Base-by-base conservation (phyloP, 257 asterid species). In the Ligustrum vulgare region DNA sequence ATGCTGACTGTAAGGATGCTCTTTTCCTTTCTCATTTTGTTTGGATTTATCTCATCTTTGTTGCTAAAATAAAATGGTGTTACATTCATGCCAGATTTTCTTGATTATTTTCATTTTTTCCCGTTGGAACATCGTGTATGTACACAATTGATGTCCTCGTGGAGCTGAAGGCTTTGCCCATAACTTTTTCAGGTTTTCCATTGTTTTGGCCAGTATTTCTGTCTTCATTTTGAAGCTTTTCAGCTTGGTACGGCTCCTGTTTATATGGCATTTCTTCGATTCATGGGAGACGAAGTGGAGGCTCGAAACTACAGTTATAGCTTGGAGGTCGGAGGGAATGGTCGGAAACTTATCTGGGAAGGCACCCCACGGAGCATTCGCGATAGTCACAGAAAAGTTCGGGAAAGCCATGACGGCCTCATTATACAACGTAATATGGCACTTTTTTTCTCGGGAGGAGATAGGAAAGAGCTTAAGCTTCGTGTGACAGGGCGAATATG, bases 381-480 rank as follows among this genome's bases (percentile, higher is more conserved):
- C 51, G 91, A 87, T 77, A 71, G 89, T 73, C 89, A 87, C 80
- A 72, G 86, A 74, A 85, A 83, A 81, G 91, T 87, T 68, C 75
- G 89, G n/a, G 91, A 87, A 77, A 85, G 91, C 83, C 86, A 86
- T 8, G 90, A 86, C 13, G 90, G 90, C 20, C 90, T 86, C 78
- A 71, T 86, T 32, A 75, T 86, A 69, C 90, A 84, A 70, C 80
- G 90, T 6, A 86, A 81, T 69, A 86, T 86, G 90, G 88, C 88
- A 0, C 86, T 86, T 31, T 86, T 84, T 32, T 86, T 86, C 84
- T 86, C 88, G 2, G 90, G 88, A 31, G 90, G 90, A 62, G 90
- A 86, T 51, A 58, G 82, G 82, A 86, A 86, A 74, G 90, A 86
- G 79, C 88, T 86, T 11, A 86, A 84, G 84, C 90, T 86, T 54